Base-by-base conservation (phyloP, 768 basidiomycete genomes). In the Boletus pseudopeckii region DNA sequence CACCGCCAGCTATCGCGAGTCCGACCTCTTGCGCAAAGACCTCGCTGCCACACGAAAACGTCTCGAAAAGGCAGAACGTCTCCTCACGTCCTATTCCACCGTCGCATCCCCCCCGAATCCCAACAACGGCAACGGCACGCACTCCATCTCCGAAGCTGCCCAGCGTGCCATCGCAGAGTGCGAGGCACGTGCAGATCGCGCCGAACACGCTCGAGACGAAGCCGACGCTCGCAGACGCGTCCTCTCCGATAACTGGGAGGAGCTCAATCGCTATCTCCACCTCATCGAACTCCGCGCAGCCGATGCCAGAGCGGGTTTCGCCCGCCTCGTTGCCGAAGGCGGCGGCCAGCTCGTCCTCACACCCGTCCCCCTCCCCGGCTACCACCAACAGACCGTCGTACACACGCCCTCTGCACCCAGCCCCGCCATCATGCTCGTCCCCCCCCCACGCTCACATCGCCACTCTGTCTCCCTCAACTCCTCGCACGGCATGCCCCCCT, bases 151-250 rank as follows among this genome's bases (percentile, higher is more conserved):
- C 48, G 67, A 74, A 10, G 53, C 71, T 13, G 64, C 74, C 26
- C 67, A 70, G 39, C 72, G 73, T 48, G 59, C 74, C 60, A 68
- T 80, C 57, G 55, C 71, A 13, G 74, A 80, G 0, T 76, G 73
- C 54, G 82, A 85, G 55, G 71, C 75, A 28, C 80, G 82, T 48
- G 72, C 76, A 2, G 69, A 73, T 34, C 71, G 72, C 48, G 80
- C 81, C 4, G 82, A 85, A 64, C 63, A 67, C 28, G 77, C 75
- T 4, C 73, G 80, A 47, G 83, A 85, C 61, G 83, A 85, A 11
- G 76, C 79, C 0, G 78, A 82, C 32, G 75, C 78, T 0, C 73
- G 80, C 13, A 62, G 75, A 53, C 71, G 71, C 48, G 67, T 73
- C 51, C 53, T 82, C 36, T 65, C 73, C 22, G 78, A 83, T 18